These are phyloP conservation scores for Rhizodiscina lignyota DNA, from an alignment of 495 filamentous ascomycete genomes.

Conservation along the genomic window DNA sequence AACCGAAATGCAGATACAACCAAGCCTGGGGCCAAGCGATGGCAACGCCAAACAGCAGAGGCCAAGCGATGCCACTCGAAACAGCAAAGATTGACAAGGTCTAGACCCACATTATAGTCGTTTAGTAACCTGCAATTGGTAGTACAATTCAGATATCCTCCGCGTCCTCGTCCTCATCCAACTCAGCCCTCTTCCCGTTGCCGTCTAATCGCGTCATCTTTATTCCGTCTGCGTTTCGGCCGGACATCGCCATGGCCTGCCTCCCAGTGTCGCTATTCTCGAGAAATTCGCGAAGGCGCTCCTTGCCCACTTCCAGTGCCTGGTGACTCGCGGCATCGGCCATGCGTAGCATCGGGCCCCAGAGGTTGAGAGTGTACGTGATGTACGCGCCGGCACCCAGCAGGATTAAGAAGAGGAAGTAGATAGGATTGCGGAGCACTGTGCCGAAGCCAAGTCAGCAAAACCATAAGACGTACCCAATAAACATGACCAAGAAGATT, in stretches of 20 bases:
- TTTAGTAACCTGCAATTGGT: too few species aligned
- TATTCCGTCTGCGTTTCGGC: background rate
- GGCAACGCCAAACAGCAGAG: too few species aligned
- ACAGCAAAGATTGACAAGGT: too few species aligned
- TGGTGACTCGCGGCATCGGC: conserved; percentile 73
- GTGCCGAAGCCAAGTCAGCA: conserved; percentile 18
- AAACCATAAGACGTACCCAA: too few species aligned
- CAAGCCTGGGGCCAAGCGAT: too few species aligned
- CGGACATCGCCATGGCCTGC: conserved; percentile 55
- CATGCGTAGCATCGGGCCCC: conserved; percentile 92
- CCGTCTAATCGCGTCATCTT: background rate
- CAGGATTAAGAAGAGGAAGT: conserved; percentile 77
- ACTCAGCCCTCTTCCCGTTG: background rate
- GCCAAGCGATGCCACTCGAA: too few species aligned
- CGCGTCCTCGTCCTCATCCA: background rate
- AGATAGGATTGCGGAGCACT: conserved; percentile 86
- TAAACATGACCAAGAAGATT: too few species aligned
- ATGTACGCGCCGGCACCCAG: conserved; percentile 62
- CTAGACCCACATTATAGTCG: too few species aligned
- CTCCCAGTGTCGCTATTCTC: conserved; percentile 64
- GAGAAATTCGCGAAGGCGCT: conserved; percentile 72
- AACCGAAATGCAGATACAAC: too few species aligned
- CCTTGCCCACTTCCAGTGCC: conserved; percentile 76
- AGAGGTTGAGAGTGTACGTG: conserved; percentile 82
- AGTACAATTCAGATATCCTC: too few species aligned